Evolutionary conservation across 2,329 filamentous ascomycete genomes (phyloP).

Genomic region (Penicillium capsulatum): DNA sequence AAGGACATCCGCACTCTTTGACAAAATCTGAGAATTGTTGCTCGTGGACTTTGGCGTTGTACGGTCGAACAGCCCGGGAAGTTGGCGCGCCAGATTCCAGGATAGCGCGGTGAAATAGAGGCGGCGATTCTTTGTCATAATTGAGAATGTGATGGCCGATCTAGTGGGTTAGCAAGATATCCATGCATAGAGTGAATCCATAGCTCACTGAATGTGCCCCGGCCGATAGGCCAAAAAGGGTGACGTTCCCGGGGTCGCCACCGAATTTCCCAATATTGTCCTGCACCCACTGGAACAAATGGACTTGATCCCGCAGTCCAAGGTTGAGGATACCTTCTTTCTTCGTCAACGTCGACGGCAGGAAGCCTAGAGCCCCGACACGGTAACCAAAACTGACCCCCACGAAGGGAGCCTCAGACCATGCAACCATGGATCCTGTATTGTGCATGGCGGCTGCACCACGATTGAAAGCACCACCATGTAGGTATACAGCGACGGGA

Average conservation of each 20-base stretch:
- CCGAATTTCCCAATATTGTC: conserved; percentile 25
- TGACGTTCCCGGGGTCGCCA: conserved; percentile 29
- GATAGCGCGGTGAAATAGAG: conserved; percentile 46
- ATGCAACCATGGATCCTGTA: conserved; percentile 59
- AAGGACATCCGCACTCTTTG: conserved; percentile 31
- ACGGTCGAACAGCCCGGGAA: conserved; percentile 45
- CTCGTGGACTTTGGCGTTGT: conserved; percentile 41
- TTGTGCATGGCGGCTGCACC: conserved; percentile 46
- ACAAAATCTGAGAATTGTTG: conserved; percentile 45
- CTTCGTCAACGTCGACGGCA: conserved; percentile 53
- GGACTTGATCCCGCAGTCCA: conserved; percentile 36
- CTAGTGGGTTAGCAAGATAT: conserved; percentile 38
- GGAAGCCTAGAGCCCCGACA: conserved; percentile 59
- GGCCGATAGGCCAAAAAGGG: conserved; percentile 39
- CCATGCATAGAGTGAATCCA: too few relatives aligned
- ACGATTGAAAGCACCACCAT: conserved; percentile 40
- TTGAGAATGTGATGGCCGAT: conserved; percentile 65
- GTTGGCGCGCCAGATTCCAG: conserved; percentile 48
- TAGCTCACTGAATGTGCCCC: conserved; percentile 47
- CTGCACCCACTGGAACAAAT: conserved; percentile 30
- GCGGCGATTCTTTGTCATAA: conserved; percentile 28
- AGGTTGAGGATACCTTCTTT: conserved; percentile 51
- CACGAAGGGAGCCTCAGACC: conserved; percentile 44
- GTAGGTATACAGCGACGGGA: conserved; percentile 42
- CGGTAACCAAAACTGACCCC: conserved; percentile 46